These are phyloP conservation scores for Ceriops decandra DNA, from an alignment of 345 rosid species.

Conservation along the genomic window DNA sequence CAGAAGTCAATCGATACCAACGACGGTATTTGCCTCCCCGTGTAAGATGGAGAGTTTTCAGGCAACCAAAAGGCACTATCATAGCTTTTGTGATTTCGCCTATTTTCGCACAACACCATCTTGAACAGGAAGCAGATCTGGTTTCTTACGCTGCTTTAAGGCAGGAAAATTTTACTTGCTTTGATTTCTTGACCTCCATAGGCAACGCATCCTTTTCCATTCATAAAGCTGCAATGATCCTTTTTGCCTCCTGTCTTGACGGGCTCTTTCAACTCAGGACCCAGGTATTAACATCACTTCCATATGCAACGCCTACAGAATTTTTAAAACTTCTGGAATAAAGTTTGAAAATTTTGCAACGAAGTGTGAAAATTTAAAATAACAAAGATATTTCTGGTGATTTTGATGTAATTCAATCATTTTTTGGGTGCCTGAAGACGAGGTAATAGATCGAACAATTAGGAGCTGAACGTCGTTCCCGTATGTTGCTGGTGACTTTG, in stretches of 20 bases:
- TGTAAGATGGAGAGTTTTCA: conserved; percentile 17
- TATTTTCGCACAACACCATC: conserved; percentile 3
- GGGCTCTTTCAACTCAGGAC: conserved; percentile 33
- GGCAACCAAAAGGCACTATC: conserved; percentile 14
- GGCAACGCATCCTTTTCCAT: conserved; percentile 36
- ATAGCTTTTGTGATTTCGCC: conserved; percentile 45
- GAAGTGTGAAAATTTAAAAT: too few relatives aligned
- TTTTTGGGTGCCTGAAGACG: too few relatives aligned
- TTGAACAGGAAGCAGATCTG: conserved; percentile 21
- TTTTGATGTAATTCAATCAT: too few relatives aligned
- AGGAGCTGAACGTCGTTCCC: too few relatives aligned
- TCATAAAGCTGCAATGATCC: conserved; percentile 31
- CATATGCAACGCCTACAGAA: too few relatives aligned
- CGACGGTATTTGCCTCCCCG: neutral
- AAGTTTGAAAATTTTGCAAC: too few relatives aligned
- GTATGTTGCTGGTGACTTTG: too few relatives aligned
- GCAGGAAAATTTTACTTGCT: conserved; percentile 10
- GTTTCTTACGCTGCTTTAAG: conserved; percentile 30
- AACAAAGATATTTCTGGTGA: too few relatives aligned
- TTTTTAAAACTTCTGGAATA: too few relatives aligned
- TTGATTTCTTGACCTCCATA: conserved; percentile 43
- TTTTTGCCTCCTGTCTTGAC: conserved; percentile 23
- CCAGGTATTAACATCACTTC: conserved; percentile 27
- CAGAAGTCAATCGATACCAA: conserved; percentile 15
- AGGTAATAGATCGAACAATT: too few relatives aligned